These are phyloP conservation scores for Nicotiana otophora DNA, from an alignment of 257 asterid genomes.

Conservation along the genomic window DNA sequence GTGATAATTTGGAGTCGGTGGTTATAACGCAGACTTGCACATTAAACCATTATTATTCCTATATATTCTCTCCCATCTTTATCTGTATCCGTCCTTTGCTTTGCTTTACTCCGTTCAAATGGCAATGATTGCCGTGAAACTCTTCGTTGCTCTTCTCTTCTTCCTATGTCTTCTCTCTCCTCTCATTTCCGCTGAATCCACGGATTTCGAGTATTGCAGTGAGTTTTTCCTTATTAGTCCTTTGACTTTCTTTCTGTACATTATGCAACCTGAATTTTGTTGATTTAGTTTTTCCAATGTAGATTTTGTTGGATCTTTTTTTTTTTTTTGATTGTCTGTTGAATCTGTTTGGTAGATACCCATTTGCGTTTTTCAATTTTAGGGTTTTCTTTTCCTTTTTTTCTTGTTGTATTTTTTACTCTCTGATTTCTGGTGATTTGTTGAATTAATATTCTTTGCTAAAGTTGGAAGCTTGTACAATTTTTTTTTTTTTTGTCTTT, in stretches of 20 bases:
- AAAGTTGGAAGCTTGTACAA: not conserved
- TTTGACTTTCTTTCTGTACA: not conserved
- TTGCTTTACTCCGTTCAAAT: conserved; percentile 3
- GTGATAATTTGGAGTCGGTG: no score
- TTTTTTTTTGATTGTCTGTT: not conserved
- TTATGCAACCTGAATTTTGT: not conserved
- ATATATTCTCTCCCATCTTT: not conserved
- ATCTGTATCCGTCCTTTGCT: not conserved
- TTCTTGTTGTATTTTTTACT: not conserved
- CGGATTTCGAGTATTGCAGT: conserved; percentile 31
- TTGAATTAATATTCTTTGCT: not conserved
- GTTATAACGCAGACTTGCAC: not conserved
- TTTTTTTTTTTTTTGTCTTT: not conserved
- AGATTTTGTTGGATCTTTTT: not conserved
- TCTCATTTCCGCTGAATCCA: conserved; percentile 24
- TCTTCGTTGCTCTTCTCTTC: conserved; percentile 8
- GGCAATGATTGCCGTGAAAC: conserved; percentile 26
- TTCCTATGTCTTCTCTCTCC: conserved; percentile 31
- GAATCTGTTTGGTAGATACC: not conserved
- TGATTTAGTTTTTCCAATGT: not conserved
- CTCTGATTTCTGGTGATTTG: not conserved
- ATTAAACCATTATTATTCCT: not conserved
- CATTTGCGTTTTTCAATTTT: not conserved
- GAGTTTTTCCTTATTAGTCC: not conserved
- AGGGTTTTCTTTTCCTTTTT: no score